Conservation (phyloP, 2,329 filamentous ascomycete species). For the Pestalotiopsis sp. region DNA sequence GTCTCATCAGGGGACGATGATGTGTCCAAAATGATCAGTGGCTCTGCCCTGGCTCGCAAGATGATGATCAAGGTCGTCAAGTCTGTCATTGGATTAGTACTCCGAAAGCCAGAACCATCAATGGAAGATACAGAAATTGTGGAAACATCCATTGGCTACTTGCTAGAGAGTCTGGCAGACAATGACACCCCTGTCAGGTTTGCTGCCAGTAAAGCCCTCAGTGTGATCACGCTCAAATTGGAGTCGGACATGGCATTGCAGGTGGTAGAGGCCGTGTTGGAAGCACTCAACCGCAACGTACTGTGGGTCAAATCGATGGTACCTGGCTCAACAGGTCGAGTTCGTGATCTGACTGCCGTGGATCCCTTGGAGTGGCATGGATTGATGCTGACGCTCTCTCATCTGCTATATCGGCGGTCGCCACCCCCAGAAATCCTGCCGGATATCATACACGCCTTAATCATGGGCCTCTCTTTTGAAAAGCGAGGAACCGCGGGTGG, state of each 20-base stretch:
- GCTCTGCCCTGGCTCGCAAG: slow-evolving; percentile 80
- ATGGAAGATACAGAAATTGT: slow-evolving; percentile 56
- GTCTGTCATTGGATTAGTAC: slow-evolving; percentile 67
- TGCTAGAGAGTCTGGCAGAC: slow-evolving; percentile 79
- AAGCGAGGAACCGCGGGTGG: slow-evolving; percentile 83
- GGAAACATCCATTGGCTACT: slow-evolving; percentile 79
- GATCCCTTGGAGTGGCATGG: slow-evolving; percentile 91
- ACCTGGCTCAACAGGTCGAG: slow-evolving; percentile 32
- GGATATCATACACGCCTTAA: slow-evolving; percentile 73
- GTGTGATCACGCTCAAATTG: slow-evolving; percentile 80
- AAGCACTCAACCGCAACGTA: slow-evolving; percentile 63
- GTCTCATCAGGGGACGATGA: slow-evolving; percentile 55
- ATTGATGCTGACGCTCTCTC: slow-evolving; percentile 81
- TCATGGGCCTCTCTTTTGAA: slow-evolving; percentile 84
- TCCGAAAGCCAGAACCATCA: slow-evolving; percentile 52
- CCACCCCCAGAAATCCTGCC: slow-evolving; percentile 71
- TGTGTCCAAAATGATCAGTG: slow-evolving; percentile 56
- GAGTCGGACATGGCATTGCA: slow-evolving; percentile 80
- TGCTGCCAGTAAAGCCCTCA: slow-evolving; percentile 89
- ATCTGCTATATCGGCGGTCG: slow-evolving; percentile 83
- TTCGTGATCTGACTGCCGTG: slow-evolving; percentile 70
- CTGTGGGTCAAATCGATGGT: slow-evolving; percentile 48
- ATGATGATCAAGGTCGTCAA: slow-evolving; percentile 83
- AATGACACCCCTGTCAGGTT: slow-evolving; percentile 89
- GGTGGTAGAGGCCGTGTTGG: slow-evolving; percentile 84